Base-by-base conservation (phyloP, 2,329 filamentous ascomycete species). In the Claviceps purpurea region DNA sequence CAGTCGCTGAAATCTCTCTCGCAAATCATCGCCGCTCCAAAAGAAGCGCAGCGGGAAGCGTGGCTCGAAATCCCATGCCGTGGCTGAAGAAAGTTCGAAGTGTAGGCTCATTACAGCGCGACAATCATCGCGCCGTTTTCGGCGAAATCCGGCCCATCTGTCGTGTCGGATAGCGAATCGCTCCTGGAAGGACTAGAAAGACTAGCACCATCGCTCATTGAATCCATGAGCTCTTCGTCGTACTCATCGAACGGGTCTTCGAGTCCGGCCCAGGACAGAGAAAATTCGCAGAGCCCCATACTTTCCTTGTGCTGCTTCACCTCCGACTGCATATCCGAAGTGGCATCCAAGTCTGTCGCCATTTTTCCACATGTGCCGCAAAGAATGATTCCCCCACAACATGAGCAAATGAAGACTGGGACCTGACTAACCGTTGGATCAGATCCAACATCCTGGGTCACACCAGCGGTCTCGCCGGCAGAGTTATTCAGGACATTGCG, bases 371-470 rank as follows among this genome's bases (percentile, higher is more conserved):
- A 76, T 26, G 60, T 63, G 54, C 59, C 62, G 63, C 74, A 77
- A 47, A 62, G 60, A 54, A 77, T 66, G 56, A 72, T 59, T 52
- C 56, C 52, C 57, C 74, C 75, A 60, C 75, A 78, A 54, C 67
- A 63, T 51, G 73, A 64, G 64, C 74, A 79, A 55, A 71, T 57
- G 53, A 68, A 57, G 56, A 64, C 65, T 64, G 68, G 64, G 65
- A 68, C 60, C 60, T 70, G 65, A 95, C 91, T 80, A 85, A 98
- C 91, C 82, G 94, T 98, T 71, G 93, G 93, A 79, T 98, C 93
- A 65, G 88, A 90, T 65, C 85, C 89, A 64, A 98, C 90, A 72
- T 98, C 94, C 70, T 95, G 89, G 56, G 91, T 96, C 62, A 97
- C 91, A 72, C 94, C 93, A 54, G 93, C 91, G 42, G 91, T 97